These are phyloP conservation scores for Suillus brevipes DNA, from an alignment of 768 basidiomycete species.

Conservation along the genomic window DNA sequence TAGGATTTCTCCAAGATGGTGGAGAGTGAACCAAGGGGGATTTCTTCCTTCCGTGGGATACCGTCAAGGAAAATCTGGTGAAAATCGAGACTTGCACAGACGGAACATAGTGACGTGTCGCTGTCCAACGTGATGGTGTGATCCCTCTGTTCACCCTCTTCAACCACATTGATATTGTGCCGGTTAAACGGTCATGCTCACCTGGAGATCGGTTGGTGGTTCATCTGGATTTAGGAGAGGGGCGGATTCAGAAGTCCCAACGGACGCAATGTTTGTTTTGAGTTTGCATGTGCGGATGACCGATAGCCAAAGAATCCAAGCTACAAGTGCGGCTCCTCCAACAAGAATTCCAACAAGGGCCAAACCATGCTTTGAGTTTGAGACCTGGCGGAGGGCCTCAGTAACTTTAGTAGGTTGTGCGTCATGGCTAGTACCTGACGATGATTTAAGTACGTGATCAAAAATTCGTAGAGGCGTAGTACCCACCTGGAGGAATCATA, in stretches of 20 bases:
- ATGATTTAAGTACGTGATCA: not conserved
- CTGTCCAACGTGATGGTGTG: not conserved
- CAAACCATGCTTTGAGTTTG: not conserved
- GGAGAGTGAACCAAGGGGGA: not conserved
- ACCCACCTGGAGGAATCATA: not conserved
- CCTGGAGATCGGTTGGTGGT: not conserved
- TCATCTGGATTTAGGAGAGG: not conserved
- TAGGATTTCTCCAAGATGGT: not conserved
- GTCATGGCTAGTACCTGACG: not conserved
- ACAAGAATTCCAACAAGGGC: not conserved
- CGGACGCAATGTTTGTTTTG: not conserved
- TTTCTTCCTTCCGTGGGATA: not conserved
- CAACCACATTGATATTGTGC: not conserved
- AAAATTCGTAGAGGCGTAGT: not conserved
- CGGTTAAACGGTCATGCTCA: not conserved
- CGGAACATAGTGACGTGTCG: not conserved
- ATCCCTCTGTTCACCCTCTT: not conserved
- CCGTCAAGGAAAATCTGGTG: conserved; percentile 8
- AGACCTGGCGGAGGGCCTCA: not conserved
- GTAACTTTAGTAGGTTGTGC: not conserved
- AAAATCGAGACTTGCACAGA: conserved; percentile 8
- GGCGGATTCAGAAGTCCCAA: not conserved
- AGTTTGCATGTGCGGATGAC: not conserved
- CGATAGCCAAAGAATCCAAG: not conserved
- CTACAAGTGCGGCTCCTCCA: not conserved